Evolutionary conservation across 2,329 filamentous ascomycete species (phyloP), one percentile per base, ranked within the genome.

Genomic region (Colletotrichum gloeosporioides): DNA sequence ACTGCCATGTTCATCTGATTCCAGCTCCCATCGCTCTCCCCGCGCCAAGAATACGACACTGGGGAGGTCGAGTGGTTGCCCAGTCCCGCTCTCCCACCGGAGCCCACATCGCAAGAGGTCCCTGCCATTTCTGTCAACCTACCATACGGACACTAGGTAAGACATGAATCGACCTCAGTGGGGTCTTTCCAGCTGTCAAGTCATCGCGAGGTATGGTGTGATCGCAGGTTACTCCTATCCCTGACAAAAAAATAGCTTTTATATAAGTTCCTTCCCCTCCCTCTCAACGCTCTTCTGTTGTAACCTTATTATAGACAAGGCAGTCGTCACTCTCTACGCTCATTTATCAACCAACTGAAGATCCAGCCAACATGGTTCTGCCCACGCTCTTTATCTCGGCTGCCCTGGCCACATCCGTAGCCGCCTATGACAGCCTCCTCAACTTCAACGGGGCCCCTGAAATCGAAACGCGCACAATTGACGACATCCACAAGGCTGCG

Each of bases 401-500:
- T 22, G 57, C 27, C 25, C 27, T 63, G 25, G 57, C 67, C 22
- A 49, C 67, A 29, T 70, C 67, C 6, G 55, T 27, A 9, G 64
- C 64, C n/a, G 71, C 64, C 64, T 67, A 61, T 27, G 71, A 73
- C 29, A 67, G 31, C 55, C 71, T 73, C 15, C 64, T 73, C 55
- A 64, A 69, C 9, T 69, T 73, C 39, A 62, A 49, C 59, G 70
- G 73, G 16, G 71, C 64, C 49, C 73, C 65, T 34, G 73, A 77
- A 36, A 69, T 83, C 16, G 88, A 90, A 68, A 89, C 83, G 13
- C 85, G 89, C 27, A 85, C 85, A 3, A 77, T 91, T 1, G 87
- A 90, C 18, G 82, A 89, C 55, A 88, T 91, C 13, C 85, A 91
- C 79, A 71, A 86, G 36, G 88, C 88, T 7, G 89, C 89, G 0